These are phyloP conservation scores for Kalaharituber pfeilii DNA, from an alignment of 2,329 filamentous ascomycete species.

Conservation along the genomic window DNA sequence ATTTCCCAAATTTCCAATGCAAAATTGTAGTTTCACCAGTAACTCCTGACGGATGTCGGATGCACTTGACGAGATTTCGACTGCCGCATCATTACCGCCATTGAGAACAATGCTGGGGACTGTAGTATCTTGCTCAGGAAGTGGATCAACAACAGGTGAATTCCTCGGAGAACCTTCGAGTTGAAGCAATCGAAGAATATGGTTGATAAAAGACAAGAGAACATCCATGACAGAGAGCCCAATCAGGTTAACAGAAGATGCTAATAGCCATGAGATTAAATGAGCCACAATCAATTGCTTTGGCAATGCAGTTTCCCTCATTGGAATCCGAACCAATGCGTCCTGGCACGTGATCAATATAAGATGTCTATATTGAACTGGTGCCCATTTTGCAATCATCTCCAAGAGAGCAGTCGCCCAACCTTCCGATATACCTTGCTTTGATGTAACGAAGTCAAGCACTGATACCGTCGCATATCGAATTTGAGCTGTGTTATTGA, in stretches of 20 bases:
- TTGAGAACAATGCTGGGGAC: neutral
- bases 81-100: conserved; percentile 20
- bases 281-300: conserved; percentile 59
- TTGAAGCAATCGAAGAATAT: conserved; percentile 62
- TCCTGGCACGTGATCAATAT: conserved; percentile 74
- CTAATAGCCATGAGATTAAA: conserved; percentile 65
- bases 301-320: conserved; percentile 52
- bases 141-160: neutral
- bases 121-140: neutral
- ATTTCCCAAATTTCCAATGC: conserved; percentile 77
- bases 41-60: conserved; percentile 42
- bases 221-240: conserved; percentile 94
- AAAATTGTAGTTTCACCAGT: conserved; percentile 54
- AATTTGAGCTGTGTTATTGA: conserved; percentile 66
- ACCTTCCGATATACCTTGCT: conserved; percentile 35
- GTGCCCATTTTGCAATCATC: conserved; percentile 68
- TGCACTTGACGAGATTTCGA: conserved; percentile 32
- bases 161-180: conserved; percentile 30
- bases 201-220: conserved; percentile 64
- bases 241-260: conserved; percentile 82
- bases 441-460: conserved; percentile 53
- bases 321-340: conserved; percentile 47
- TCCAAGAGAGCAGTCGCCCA: conserved; percentile 76
- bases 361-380: conserved; percentile 84
- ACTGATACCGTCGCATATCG: conserved; percentile 57